Percentiles rank a stretch among this genome's conserved stretches.
phyloP scores from a whole-genome alignment of 2,329 filamentous ascomycete species.

The Pleoardoris graminearum region DNA sequence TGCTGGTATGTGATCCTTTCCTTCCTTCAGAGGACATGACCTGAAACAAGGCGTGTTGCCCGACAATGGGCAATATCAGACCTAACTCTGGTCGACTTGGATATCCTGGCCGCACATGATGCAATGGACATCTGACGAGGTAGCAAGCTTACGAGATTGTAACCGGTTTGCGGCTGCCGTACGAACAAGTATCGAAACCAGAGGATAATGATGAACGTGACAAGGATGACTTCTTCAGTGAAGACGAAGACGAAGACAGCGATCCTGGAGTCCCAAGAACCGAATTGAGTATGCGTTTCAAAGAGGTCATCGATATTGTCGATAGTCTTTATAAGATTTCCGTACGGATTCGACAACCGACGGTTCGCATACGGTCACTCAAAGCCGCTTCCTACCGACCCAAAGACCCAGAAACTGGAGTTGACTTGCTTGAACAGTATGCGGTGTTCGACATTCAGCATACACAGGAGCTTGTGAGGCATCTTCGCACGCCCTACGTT shows the following conservation, averaged over 20 bases:
- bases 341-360: constrained; percentile 42
- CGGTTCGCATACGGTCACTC: constrained; percentile 38
- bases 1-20: constrained; percentile 14
- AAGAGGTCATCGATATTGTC: constrained; percentile 43
- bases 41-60: no score
- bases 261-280: constrained; percentile 26
- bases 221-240: constrained; percentile 33
- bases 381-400: constrained; percentile 41
- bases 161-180: constrained; percentile 36
- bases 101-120: no score
- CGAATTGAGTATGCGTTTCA: constrained; percentile 42
- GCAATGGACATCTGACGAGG: background rate
- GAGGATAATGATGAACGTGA: constrained; percentile 13
- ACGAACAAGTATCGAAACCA: constrained; percentile 32
- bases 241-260: constrained; percentile 33
- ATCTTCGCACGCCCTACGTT: constrained; percentile 23
- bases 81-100: no score
- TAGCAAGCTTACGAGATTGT: constrained; percentile 29
- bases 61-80: no score
- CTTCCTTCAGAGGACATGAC: background rate
- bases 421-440: constrained; percentile 40
- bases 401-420: constrained; percentile 42
- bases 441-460: constrained; percentile 35
- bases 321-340: constrained; percentile 45
- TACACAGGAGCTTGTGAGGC: constrained; percentile 33